Conservation (phyloP, 1,284 basidiomycete genomes). For the Ceratorhiza oryzae-sativae region DNA sequence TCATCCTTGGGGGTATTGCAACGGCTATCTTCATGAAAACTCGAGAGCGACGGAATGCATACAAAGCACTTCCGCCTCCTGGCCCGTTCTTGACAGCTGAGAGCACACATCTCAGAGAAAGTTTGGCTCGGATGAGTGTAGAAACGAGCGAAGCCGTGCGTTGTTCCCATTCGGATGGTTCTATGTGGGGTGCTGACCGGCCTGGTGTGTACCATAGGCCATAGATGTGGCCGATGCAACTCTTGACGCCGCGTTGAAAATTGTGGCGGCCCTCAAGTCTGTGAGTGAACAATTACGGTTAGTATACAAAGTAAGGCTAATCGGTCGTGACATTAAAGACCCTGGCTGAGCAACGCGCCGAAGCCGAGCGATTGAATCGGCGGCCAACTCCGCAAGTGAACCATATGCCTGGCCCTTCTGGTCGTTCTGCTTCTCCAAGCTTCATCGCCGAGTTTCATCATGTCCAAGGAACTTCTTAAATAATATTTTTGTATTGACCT, state of each 20-base stretch:
- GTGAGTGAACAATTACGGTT: background rate
- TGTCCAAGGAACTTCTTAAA: slow-evolving; percentile 6
- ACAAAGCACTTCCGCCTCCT: slow-evolving; percentile 1
- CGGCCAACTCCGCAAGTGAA: background rate
- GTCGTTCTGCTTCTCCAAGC: slow-evolving; percentile 8
- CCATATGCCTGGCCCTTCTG: background rate
- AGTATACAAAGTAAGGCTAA: background rate
- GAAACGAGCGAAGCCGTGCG: slow-evolving; percentile 24
- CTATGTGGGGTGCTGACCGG: background rate
- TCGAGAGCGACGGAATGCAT: background rate
- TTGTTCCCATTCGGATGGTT: background rate
- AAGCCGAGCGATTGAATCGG: slow-evolving; percentile 5
- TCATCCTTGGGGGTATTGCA: slow-evolving; percentile 21
- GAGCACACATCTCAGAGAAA: background rate
- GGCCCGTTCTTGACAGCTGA: background rate
- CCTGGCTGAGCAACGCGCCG: slow-evolving; percentile 3
- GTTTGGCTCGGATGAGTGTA: background rate
- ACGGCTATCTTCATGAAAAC: background rate
- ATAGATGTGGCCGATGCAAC: slow-evolving; percentile 30
- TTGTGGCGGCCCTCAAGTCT: slow-evolving; percentile 9
- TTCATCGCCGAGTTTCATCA: slow-evolving; percentile 15
- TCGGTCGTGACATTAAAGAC: background rate
- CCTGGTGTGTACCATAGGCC: background rate
- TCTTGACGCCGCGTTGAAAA: slow-evolving; percentile 21
- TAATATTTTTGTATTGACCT: background rate